Conservation (phyloP, 805 yeast species). For the Wickerhamia fluorescens region DNA sequence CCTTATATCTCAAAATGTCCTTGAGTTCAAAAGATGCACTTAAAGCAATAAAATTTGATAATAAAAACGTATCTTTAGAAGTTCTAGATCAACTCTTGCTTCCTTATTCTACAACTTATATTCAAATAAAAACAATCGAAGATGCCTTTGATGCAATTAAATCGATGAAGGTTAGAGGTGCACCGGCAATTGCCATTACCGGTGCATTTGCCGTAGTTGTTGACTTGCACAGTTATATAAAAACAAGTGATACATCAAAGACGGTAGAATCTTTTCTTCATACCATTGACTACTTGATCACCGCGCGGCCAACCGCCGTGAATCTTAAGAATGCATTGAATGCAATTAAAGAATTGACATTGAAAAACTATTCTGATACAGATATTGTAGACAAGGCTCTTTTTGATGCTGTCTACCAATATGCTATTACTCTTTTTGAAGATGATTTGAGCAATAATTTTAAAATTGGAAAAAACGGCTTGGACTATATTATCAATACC, state of each 20-base stretch:
- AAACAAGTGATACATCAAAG: constrained; percentile 14
- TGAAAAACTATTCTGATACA: constrained; percentile 6
- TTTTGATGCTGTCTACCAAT: constrained; percentile 30
- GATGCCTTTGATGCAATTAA: constrained; percentile 82
- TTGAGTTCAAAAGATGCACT: too few relatives aligned
- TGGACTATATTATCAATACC: constrained; percentile 49
- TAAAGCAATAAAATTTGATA: constrained; percentile 64
- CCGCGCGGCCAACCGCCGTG: constrained; percentile 94
- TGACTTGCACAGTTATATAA: constrained; percentile 42
- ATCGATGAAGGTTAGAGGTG: constrained; percentile 93
- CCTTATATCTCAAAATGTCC: too few relatives aligned
- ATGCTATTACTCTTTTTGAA: constrained; percentile 51
- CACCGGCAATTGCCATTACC: constrained; percentile 96
- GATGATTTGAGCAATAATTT: constrained; percentile 76
- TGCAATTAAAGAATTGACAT: constrained; percentile 36
- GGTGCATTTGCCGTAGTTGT: constrained; percentile 79
- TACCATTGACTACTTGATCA: constrained; percentile 58
- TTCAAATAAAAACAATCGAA: constrained; percentile 53
- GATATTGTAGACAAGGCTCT: constrained; percentile 18
- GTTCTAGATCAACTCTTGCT: constrained; percentile 77
- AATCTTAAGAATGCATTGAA: constrained; percentile 72
- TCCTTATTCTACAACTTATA: constrained; percentile 72
- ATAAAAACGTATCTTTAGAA: constrained; percentile 36
- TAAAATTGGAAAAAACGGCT: constrained; percentile 75
- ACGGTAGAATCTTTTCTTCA: constrained; percentile 12